phyloP scores from a whole-genome alignment of 2,329 filamentous ascomycete species.

The Paraphoma sp. region DNA sequence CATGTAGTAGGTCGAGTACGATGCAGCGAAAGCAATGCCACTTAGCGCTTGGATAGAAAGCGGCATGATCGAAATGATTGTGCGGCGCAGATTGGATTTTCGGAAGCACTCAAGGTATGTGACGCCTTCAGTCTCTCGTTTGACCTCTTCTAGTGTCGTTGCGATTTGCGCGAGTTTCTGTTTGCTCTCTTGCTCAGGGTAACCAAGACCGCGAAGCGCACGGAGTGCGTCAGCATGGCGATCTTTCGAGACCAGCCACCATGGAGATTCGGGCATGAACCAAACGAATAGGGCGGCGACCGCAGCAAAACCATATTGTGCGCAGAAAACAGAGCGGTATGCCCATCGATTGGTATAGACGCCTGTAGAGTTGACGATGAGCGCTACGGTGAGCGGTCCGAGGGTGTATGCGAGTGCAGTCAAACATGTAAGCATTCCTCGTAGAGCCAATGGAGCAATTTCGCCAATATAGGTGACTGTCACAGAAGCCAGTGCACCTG shows the following conservation, averaged over 20 bases:
- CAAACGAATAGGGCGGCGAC: slow-evolving; percentile 32
- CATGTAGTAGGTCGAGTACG: slow-evolving; percentile 52
- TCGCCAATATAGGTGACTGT: slow-evolving; percentile 50
- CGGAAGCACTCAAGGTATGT: slow-evolving; percentile 83
- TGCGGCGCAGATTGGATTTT: slow-evolving; percentile 75
- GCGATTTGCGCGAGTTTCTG: slow-evolving; percentile 30
- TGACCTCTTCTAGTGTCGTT: slow-evolving; percentile 44
- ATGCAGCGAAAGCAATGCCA: slow-evolving; percentile 34
- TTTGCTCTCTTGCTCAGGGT: slow-evolving; percentile 17
- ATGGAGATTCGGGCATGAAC: slow-evolving; percentile 56
- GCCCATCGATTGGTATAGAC: slow-evolving; percentile 50
- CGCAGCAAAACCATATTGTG: slow-evolving; percentile 52
- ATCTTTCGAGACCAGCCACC: slow-evolving; percentile 73
- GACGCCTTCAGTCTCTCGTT: slow-evolving; percentile 60
- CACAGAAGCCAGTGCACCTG: slow-evolving; percentile 49
- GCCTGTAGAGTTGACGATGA: slow-evolving; percentile 40
- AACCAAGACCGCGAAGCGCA: slow-evolving; percentile 27
- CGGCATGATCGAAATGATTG: slow-evolving; percentile 66
- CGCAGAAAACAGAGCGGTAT: slow-evolving; percentile 51
- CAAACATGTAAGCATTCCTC: slow-evolving; percentile 47
- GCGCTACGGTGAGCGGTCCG: slow-evolving; percentile 47
- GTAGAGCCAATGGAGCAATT: slow-evolving; percentile 48
- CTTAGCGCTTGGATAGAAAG: slow-evolving; percentile 52
- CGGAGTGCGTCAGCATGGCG: slow-evolving; percentile 62
- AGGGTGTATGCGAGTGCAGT: slow-evolving; percentile 52